phyloP scores from a whole-genome alignment of 2,329 filamentous ascomycete species.

The Colletotrichum chrysophilum region DNA sequence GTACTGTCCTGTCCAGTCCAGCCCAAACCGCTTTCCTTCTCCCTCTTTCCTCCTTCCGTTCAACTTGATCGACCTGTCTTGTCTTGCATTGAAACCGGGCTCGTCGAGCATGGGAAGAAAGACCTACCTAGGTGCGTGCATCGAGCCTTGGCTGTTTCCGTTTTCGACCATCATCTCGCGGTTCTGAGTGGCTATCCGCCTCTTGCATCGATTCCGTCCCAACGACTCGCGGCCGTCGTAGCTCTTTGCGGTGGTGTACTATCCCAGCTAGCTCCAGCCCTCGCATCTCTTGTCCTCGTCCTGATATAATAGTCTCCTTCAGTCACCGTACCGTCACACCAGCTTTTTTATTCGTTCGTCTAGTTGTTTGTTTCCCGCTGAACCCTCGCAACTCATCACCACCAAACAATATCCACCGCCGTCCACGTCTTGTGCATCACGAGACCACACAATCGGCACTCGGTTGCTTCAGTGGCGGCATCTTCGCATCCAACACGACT shows the following conservation, averaged over 20 bases:
- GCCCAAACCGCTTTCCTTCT: slow-evolving; percentile 7
- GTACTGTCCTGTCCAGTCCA: background rate
- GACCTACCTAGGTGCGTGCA: background rate
- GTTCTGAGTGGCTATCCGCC: slow-evolving; percentile 4
- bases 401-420: background rate
- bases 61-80: slow-evolving; percentile 13
- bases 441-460: background rate
- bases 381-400: background rate
- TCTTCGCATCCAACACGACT: background rate
- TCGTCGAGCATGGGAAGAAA: slow-evolving; percentile 11
- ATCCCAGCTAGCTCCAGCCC: background rate
- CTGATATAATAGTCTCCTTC: slow-evolving; percentile 12
- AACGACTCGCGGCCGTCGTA: slow-evolving; percentile 6
- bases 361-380: background rate
- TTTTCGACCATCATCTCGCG: slow-evolving; percentile 15
- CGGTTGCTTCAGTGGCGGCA: background rate
- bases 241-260: background rate
- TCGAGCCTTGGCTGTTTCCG: slow-evolving; percentile 17
- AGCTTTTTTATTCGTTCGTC: background rate
- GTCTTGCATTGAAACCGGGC: slow-evolving; percentile 16
- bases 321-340: background rate
- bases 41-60: slow-evolving; percentile 19
- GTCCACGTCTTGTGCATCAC: background rate
- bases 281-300: background rate
- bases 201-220: slow-evolving; percentile 7